A percentile compares a stretch with the other conserved stretches of the same genome.
phyloP scores from a whole-genome alignment of 2,329 filamentous ascomycete species.

The Aspergillus clavatus region DNA sequence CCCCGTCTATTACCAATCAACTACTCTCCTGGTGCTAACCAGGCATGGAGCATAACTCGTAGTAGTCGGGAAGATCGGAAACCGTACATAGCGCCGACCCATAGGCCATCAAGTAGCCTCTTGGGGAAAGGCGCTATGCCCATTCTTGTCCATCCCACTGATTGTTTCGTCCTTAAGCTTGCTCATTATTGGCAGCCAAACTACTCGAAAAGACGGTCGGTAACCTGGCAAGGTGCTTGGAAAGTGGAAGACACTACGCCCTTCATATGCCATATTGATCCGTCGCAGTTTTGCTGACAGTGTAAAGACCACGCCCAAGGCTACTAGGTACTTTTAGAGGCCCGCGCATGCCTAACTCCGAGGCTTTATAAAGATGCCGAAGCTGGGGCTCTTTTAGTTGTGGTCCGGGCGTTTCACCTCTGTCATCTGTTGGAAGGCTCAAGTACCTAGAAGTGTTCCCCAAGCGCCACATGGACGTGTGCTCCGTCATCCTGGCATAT shows the following conservation, averaged over 20 bases:
- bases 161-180: conserved; percentile 14
- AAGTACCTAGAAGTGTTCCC: neutral
- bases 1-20: neutral
- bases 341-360: conserved; percentile 11
- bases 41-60: conserved; percentile 9
- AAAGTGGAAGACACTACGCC: too few relatives aligned
- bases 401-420: conserved; percentile 1
- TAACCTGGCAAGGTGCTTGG: conserved; percentile 1
- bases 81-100: conserved; percentile 21
- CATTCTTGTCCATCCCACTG: conserved; percentile 21
- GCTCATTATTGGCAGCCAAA: conserved; percentile 22
- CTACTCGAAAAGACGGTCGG: conserved; percentile 13
- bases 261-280: conserved; percentile 4
- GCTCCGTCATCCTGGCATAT: neutral
- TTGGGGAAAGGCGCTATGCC: conserved; percentile 19
- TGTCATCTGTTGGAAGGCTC: neutral
- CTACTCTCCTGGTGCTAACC: conserved; percentile 9
- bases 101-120: conserved; percentile 17
- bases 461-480: neutral
- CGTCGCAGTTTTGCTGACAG: neutral
- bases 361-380: conserved; percentile 6
- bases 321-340: conserved; percentile 5
- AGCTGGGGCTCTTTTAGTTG: conserved; percentile 4
- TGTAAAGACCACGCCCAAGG: neutral
- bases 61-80: conserved; percentile 21